Base-by-base conservation (phyloP, 2,329 filamentous ascomycete genomes). In the Fusarium foetens region DNA sequence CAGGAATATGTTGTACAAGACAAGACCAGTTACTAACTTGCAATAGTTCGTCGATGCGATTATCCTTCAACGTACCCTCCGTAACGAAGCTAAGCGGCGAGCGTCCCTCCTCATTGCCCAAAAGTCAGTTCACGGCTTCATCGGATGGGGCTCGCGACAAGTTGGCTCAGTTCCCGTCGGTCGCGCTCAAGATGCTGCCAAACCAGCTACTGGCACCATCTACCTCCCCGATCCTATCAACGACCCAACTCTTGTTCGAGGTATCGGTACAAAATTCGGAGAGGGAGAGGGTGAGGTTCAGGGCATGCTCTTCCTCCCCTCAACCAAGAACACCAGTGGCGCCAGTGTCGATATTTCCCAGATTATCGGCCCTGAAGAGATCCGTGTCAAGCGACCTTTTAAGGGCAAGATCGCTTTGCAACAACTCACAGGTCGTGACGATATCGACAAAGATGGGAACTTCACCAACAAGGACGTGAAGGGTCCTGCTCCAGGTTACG, bases 151-250 rank as follows among this genome's bases (percentile, higher is more conserved):
- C 73, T 95, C 96, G 31, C 89, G 93, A 58, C 90, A 94, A 80
- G 93, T 95, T 55, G 95, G 96, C 41, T 93, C 94, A 11, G 93
- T 99, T 27, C 94, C 95, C n/a, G 96, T 99, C 58, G 94, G 94
- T 61, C 89, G 96, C 76, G 94, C 96, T 31, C 91, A 98, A 84
- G 96, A 99, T 80, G 89, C 90, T 79, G 93, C 96, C 73, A 97
- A 93, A 80, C 87, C 93, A 17, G 94, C 90, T 8, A 84, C 87
- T 58, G 96, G 96, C 66, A 91, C 88, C 54, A 91, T 99, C 73
- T 98, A 96, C 81, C 89, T 98, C 19, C 94, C 95, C 17, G 94
- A 98, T 77, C 94, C 95, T 5, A 87, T 95, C 79, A 90, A 93
- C 78, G 91, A 98, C 79, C 94, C 95, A 39, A 93, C 92, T 10